These are phyloP conservation scores for Citrus unshiu DNA, from an alignment of 345 rosid species.

Conservation along the genomic window DNA sequence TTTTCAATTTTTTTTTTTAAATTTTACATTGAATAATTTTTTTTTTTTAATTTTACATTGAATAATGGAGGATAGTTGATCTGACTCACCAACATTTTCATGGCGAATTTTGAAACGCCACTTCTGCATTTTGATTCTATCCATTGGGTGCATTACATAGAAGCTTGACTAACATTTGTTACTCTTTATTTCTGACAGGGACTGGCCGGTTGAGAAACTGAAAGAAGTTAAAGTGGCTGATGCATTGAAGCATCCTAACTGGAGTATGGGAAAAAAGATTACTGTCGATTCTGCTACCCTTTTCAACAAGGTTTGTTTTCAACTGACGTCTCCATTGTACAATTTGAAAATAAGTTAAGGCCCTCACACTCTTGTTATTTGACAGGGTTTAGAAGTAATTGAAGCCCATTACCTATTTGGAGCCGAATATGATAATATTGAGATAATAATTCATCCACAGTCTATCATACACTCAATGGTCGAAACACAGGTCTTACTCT, in stretches of 20 bases:
- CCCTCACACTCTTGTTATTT: neutral
- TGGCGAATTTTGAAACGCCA: neutral
- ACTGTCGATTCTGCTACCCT: conserved; percentile 99
- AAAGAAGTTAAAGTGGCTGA: conserved; percentile 92
- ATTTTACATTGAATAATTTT: neutral
- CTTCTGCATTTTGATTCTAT: neutral
- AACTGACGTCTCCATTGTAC: neutral
- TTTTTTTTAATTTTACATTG: neutral
- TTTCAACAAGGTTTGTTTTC: conserved; percentile 72
- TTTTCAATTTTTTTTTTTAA: neutral
- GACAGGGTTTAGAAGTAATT: conserved; percentile 94
- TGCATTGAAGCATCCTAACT: conserved; percentile 97
- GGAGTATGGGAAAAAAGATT: conserved; percentile 97
- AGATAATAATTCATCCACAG: conserved; percentile 91
- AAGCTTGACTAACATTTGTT: conserved; percentile 10
- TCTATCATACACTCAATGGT: conserved; percentile 94
- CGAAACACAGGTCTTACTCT: conserved; percentile 73
- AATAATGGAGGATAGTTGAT: neutral
- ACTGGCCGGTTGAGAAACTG: conserved; percentile 90
- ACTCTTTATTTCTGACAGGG: conserved; percentile 42
- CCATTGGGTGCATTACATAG: neutral
- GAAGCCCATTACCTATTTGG: conserved; percentile 97
- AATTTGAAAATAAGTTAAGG: neutral
- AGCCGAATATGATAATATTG: conserved; percentile 85
- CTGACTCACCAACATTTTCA: neutral